Base-by-base conservation (phyloP, 257 asterid genomes). In the Lycium ferocissimum region DNA sequence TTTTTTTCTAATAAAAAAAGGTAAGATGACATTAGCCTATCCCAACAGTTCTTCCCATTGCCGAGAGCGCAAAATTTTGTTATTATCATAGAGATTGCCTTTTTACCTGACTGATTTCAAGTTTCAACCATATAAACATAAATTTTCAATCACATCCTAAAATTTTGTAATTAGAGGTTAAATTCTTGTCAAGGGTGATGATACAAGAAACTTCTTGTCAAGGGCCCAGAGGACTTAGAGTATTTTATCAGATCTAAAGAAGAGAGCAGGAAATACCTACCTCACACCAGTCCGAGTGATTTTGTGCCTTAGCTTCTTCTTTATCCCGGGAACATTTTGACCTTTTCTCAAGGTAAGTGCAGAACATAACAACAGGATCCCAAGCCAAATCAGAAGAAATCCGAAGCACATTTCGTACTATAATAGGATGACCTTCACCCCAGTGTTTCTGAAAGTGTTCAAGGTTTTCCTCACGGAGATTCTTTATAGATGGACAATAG, bases 281-380 rank as follows among this genome's bases (percentile, higher is more conserved):
- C 99, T 97, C 99, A 87, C 97, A 97, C 99, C 99, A 97, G 86
- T 97, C 99, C 84, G 89, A 89, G 90, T 90, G 88, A 85, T 89
- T 89, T 62, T 91, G 81, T 76, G 83, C 89, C 75, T 89, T 86
- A 78, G 84, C 66, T 56, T 85, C 49, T n/a, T 86, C 89, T 83
- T 89, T 90, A 70, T 85, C 91, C 38, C 70, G 85, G 61, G 84
- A 89, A 84, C 93, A 87, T 58, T 85, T 91, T 49, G 97, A 87
- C 85, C 88, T 88, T 63, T 89, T 92, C 90, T 97, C 98, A 89
- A 97, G 89, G 86, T 94, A 95, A 71, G 90, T 86, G 83, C 92
- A 87, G 86, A 97, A 92, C 98, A 97, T 92, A 73, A 81, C 75
- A 87, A 94, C 85, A 20, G 99, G 99, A 85, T 97, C 99, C 99